These are phyloP conservation scores for Elongisporangium anandrum DNA, from an alignment of 352 stramenopile species.

Conservation along the genomic window DNA sequence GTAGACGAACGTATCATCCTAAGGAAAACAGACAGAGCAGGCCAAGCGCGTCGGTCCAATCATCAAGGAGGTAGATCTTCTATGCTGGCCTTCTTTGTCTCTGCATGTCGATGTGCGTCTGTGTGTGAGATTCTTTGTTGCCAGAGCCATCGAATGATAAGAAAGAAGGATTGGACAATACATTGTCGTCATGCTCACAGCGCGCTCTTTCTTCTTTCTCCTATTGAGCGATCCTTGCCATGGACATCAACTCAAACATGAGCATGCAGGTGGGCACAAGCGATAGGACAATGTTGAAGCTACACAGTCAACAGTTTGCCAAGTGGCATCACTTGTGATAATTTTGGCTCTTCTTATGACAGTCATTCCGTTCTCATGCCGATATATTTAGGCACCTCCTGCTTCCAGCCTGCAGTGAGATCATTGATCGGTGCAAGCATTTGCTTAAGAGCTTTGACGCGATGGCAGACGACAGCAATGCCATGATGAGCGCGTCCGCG, in stretches of 20 bases:
- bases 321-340: neutral
- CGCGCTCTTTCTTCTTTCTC: neutral
- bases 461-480: constrained; percentile 26
- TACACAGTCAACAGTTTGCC: too few species aligned
- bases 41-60: too few species aligned
- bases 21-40: too few species aligned
- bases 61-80: neutral
- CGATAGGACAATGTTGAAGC: too few species aligned
- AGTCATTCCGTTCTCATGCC: neutral
- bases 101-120: neutral
- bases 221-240: too few species aligned
- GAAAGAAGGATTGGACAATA: neutral
- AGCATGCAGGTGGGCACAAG: too few species aligned
- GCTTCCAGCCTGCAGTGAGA: neutral
- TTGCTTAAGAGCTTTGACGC: neutral
- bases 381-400: neutral
- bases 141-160: neutral
- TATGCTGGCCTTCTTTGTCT: neutral
- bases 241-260: too few species aligned
- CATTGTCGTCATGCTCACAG: neutral
- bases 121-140: neutral
- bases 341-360: neutral
- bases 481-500: constrained; percentile 17
- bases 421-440: neutral
- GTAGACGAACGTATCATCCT: too few species aligned